These are phyloP conservation scores for Gaertneriomyces semiglobifer DNA, from an alignment of 192 early-diverging fungal genomes.

Conservation along the genomic window DNA sequence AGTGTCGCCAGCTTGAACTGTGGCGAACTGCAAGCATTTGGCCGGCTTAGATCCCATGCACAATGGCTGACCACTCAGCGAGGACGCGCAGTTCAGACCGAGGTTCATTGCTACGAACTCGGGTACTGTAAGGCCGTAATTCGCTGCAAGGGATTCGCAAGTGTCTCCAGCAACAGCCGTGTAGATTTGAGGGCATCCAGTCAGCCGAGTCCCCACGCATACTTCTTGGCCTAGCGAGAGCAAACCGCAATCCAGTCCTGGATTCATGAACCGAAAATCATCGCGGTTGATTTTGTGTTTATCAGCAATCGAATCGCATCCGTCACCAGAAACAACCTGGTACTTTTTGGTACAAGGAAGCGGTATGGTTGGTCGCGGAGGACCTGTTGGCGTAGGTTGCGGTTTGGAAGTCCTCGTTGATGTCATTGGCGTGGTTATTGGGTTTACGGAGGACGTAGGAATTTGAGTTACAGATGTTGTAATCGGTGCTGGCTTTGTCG, in stretches of 20 bases:
- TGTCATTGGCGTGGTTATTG: too few species aligned
- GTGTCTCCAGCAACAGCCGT: not conserved
- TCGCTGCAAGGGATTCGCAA: slow-evolving; percentile 3
- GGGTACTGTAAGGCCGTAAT: not conserved
- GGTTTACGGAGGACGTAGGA: too few species aligned
- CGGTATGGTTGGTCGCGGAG: too few species aligned
- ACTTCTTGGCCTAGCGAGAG: not conserved
- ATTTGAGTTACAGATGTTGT: too few species aligned
- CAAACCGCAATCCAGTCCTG: not conserved
- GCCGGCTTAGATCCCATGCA: not conserved
- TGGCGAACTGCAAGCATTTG: not conserved
- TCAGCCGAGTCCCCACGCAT: not conserved
- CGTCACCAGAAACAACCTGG: not conserved
- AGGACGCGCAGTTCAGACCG: not conserved
- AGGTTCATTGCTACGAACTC: not conserved
- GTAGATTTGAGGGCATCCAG: not conserved
- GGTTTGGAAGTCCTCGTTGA: too few species aligned
- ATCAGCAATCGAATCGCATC: not conserved
- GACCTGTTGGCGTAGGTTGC: too few species aligned
- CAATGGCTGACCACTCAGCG: not conserved
- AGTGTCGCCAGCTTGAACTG: not conserved
- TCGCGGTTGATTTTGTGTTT: not conserved
- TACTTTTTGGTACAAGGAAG: not conserved
- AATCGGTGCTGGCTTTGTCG: not conserved
- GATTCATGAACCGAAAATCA: not conserved